These are phyloP conservation scores for Komagataella pastoris DNA, from an alignment of 805 yeast genomes.

Conservation along the genomic window DNA sequence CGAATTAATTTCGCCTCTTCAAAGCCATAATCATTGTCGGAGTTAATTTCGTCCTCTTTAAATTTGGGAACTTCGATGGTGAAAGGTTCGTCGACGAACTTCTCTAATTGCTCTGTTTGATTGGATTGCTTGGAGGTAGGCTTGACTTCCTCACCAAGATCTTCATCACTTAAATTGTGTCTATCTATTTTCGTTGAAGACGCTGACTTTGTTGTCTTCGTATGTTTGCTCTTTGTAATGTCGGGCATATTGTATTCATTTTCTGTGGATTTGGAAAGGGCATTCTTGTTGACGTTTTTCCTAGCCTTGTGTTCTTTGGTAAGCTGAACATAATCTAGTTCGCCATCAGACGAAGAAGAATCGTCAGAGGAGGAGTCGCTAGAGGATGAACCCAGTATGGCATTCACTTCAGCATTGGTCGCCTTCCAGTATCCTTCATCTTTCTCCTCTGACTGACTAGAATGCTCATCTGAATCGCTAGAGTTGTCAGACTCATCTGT, in stretches of 20 bases:
- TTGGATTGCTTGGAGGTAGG: constrained; percentile 2
- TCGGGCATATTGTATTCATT: constrained; percentile 3
- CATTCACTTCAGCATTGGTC: constrained; percentile 10
- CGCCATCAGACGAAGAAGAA: constrained; percentile 47
- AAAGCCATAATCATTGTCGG: constrained; percentile 56
- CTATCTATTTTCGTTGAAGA: constrained; percentile 5
- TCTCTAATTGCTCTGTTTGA: constrained; percentile 18
- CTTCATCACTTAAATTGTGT: constrained; percentile 31
- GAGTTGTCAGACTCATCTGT: constrained; percentile 14
- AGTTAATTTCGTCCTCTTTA: constrained; percentile 26
- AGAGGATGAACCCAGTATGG: constrained; percentile 14
- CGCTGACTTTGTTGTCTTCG: constrained; percentile 1
- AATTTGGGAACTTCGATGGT: constrained; percentile 35
- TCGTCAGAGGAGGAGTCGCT: constrained; percentile 20
- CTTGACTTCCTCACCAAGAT: constrained; percentile 44
- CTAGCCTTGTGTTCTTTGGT: constrained; percentile 52
- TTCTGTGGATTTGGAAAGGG: constrained; percentile 12
- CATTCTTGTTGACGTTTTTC: constrained; percentile 33
- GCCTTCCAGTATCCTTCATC: constrained; percentile 15
- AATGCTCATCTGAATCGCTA: constrained; percentile 7
- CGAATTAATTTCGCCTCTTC: constrained; percentile 32
- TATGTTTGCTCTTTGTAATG: constrained; percentile 1
- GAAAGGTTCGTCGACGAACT: constrained; percentile 14
- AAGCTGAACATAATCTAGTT: constrained; percentile 58
- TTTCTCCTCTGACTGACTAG: constrained; percentile 7